phyloP scores from a whole-genome alignment of 2,329 filamentous ascomycete genomes.

The Graphium sp. region DNA sequence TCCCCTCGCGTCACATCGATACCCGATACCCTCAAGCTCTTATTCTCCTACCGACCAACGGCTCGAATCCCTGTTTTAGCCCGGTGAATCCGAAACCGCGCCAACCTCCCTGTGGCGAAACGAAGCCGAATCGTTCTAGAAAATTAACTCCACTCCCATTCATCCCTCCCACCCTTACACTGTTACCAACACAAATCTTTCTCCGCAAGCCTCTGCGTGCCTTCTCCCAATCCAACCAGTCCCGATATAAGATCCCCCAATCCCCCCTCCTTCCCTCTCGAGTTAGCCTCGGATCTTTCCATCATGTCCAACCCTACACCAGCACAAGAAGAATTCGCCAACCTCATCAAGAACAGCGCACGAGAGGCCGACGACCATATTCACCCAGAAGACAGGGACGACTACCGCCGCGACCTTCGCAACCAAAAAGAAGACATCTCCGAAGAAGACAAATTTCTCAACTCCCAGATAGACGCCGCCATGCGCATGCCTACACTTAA shows the following conservation, averaged over 20 bases:
- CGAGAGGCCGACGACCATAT: slow-evolving; percentile 15
- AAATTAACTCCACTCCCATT: too few relatives aligned
- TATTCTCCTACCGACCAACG: too few relatives aligned
- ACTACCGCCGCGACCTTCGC: slow-evolving; percentile 24
- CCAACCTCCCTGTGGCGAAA: too few relatives aligned
- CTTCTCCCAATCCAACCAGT: too few relatives aligned
- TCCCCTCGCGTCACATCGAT: too few relatives aligned
- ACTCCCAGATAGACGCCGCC: slow-evolving; percentile 40
- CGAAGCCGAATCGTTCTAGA: too few relatives aligned
- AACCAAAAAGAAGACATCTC: slow-evolving; percentile 33
- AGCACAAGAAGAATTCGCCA: slow-evolving; percentile 51
- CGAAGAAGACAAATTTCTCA: slow-evolving; percentile 37
- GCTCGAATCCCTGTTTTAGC: too few relatives aligned
- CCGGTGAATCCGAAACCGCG: too few relatives aligned
- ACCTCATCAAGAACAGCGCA: slow-evolving; percentile 35
- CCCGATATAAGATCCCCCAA: slow-evolving; percentile 19
- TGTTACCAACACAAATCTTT: too few relatives aligned
- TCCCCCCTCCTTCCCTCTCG: slow-evolving; percentile 5
- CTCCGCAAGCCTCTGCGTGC: too few relatives aligned
- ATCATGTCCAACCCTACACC: slow-evolving; percentile 38
- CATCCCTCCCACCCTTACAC: too few relatives aligned
- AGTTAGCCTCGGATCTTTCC: slow-evolving; percentile 10
- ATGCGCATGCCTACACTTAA: slow-evolving; percentile 43
- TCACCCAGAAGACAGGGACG: slow-evolving; percentile 43
- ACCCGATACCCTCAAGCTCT: too few relatives aligned